These are phyloP conservation scores for Chlorella sp. DNA, from an alignment of 139 green algal species.

Conservation along the genomic window DNA sequence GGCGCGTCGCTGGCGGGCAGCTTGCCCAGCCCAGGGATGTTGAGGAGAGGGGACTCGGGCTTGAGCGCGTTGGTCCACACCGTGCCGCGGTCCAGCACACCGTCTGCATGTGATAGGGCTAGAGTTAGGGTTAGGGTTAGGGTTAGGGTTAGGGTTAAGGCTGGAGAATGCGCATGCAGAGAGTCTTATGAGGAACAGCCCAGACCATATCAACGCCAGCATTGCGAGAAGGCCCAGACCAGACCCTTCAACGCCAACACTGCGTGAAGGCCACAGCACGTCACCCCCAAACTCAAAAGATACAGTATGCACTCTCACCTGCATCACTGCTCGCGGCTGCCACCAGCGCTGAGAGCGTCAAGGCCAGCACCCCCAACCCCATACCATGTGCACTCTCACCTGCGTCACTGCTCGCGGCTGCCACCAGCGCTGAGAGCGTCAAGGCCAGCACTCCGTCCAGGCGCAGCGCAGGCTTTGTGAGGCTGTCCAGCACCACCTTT, in stretches of 20 bases:
- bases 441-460: slow-evolving; percentile 23
- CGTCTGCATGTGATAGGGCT: slow-evolving; percentile 14
- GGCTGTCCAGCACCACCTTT: slow-evolving; percentile 36
- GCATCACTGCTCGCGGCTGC: slow-evolving; percentile 11
- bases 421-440: slow-evolving; percentile 20
- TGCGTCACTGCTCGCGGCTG: slow-evolving; percentile 14
- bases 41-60: slow-evolving; percentile 46
- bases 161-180: no score
- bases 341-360: no score
- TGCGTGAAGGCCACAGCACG: neutral
- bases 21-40: slow-evolving; percentile 33
- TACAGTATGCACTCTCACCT: neutral
- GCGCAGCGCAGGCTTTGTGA: slow-evolving; percentile 36
- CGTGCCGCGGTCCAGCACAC: slow-evolving; percentile 27
- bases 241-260: no score
- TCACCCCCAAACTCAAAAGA: neutral
- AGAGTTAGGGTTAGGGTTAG: no score
- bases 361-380: neutral
- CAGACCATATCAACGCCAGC: no score
- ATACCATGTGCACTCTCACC: neutral
- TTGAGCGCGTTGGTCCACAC: slow-evolving; percentile 31
- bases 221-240: no score
- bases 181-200: no score
- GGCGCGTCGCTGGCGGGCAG: slow-evolving; percentile 45
- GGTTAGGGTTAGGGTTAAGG: no score